These are phyloP conservation scores for Nidula microcarpa DNA, from an alignment of 768 basidiomycete genomes.

Conservation along the genomic window DNA sequence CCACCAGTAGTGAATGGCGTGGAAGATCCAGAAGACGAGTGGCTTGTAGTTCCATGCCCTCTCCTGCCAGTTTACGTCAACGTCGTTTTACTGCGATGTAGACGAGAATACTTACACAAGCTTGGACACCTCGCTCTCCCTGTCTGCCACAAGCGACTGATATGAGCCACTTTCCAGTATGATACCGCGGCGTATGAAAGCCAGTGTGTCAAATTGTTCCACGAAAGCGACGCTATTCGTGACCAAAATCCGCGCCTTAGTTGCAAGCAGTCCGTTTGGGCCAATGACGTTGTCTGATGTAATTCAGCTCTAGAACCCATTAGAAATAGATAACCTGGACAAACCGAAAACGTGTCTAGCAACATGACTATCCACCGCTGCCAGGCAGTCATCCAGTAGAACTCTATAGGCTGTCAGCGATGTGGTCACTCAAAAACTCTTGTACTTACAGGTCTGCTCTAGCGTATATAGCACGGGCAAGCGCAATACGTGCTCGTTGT, in stretches of 20 bases:
- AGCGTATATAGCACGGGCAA: conserved; percentile 89
- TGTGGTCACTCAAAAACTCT: neutral
- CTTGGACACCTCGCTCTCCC: conserved; percentile 65
- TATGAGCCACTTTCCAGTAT: conserved; percentile 77
- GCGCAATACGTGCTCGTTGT: conserved; percentile 76
- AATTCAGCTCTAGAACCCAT: neutral
- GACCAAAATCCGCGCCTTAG: conserved; percentile 81
- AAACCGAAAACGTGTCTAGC: conserved; percentile 81
- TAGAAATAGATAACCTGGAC: conserved; percentile 4
- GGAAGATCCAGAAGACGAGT: conserved; percentile 41
- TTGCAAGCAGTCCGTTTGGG: conserved; percentile 74
- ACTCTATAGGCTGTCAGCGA: conserved; percentile 34
- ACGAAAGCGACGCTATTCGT: conserved; percentile 89
- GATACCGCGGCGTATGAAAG: conserved; percentile 78
- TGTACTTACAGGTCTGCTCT: conserved; percentile 76
- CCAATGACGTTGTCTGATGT: conserved; percentile 78
- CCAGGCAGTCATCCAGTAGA: conserved; percentile 87
- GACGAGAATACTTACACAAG: conserved; percentile 54
- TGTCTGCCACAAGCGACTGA: conserved; percentile 50
- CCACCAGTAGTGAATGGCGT: conserved; percentile 47
- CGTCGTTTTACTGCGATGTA: neutral
- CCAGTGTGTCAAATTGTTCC: conserved; percentile 68
- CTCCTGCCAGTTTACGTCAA: conserved; percentile 19
- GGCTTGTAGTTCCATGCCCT: conserved; percentile 38
- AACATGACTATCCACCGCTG: conserved; percentile 84